These are phyloP conservation scores for Telfairia occidentalis DNA, from an alignment of 331 rosid species.

Conservation along the genomic window DNA sequence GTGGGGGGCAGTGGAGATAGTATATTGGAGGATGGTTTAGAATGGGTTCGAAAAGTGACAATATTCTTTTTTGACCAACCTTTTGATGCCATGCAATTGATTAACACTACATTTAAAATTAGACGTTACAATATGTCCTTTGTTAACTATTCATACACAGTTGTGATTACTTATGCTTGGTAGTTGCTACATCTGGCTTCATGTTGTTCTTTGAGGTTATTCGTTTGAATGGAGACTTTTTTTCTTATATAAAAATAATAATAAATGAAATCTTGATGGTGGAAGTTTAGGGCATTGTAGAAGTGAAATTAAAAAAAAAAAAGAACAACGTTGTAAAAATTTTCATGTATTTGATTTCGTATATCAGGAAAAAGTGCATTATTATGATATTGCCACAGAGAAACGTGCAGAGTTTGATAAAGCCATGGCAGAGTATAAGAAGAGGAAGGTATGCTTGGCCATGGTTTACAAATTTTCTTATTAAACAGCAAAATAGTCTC, in stretches of 20 bases:
- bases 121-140: not conserved
- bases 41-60: no score
- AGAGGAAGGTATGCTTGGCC: slow-evolving; percentile 44
- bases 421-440: slow-evolving; percentile 56
- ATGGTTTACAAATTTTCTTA: slow-evolving; percentile 1
- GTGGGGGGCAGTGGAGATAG: no score
- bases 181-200: not conserved
- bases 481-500: not conserved
- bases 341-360: not conserved
- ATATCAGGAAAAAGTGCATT: slow-evolving; percentile 75
- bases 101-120: not conserved
- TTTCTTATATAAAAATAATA: no score
- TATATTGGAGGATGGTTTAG: no score
- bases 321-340: not conserved
- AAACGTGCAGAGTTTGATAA: slow-evolving; percentile 84
- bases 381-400: slow-evolving; percentile 79
- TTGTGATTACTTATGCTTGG: not conserved
- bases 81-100: not conserved
- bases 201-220: not conserved
- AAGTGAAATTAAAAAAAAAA: not conserved
- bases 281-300: not conserved
- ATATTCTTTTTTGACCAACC: no score
- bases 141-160: not conserved
- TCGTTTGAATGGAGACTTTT: not conserved
- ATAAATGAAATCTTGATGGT: not conserved